Evolutionary conservation across 2,329 filamentous ascomycete species (phyloP).

Genomic region (Colletotrichum cordylinicola): DNA sequence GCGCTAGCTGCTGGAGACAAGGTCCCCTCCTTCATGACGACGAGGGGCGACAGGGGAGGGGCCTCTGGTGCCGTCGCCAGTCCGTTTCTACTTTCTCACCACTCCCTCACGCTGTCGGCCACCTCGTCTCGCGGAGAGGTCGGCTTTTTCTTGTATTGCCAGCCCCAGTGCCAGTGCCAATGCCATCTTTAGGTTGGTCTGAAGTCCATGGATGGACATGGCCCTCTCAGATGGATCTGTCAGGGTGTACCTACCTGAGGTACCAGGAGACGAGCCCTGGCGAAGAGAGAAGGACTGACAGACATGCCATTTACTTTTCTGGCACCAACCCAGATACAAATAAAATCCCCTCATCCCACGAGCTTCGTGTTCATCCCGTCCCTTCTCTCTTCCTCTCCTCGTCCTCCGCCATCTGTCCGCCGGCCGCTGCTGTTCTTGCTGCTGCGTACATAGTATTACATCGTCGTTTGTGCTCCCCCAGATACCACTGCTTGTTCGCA

Average conservation of each 20-base stretch:
- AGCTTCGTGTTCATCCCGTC: conserved; percentile 9
- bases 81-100: background rate
- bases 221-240: background rate
- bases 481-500: background rate
- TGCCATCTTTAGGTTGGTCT: background rate
- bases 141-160: background rate
- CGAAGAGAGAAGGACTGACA: background rate
- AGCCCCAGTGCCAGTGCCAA: background rate
- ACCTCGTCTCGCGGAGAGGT: background rate
- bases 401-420: background rate
- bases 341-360: conserved; percentile 19
- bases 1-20: conserved; percentile 21
- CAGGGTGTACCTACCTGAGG: background rate
- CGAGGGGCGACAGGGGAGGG: conserved; percentile 5
- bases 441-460: background rate
- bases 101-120: background rate
- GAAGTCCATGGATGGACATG: background rate
- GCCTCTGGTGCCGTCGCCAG: background rate
- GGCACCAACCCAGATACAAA: conserved; percentile 5
- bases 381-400: background rate
- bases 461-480: background rate
- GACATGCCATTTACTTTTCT: background rate
- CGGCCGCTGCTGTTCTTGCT: background rate
- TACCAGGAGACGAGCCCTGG: background rate
- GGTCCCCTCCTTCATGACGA: conserved; percentile 17